Percentiles rank a stretch among this genome's conserved stretches.
Evolutionary conservation across 768 basidiomycete species (phyloP).

Genomic region (Coprinopsis marcescibilis): DNA sequence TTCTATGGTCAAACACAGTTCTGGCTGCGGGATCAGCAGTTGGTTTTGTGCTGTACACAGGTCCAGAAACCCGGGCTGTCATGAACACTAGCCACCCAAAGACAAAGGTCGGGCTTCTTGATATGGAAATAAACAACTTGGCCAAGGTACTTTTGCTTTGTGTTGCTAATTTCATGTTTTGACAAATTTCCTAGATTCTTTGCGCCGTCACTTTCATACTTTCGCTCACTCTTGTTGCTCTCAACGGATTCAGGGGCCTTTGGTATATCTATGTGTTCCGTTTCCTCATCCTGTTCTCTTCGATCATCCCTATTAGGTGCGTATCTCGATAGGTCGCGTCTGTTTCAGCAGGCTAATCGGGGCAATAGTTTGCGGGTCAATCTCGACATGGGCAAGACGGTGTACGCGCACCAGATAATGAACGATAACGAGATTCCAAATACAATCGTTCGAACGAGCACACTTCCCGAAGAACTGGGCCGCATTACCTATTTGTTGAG

Average conservation of each 20-base stretch:
- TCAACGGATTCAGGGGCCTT: conserved; percentile 92
- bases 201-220: conserved; percentile 91
- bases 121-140: conserved; percentile 90
- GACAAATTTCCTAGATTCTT: conserved; percentile 57
- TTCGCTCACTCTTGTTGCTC: conserved; percentile 85
- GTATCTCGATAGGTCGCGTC: conserved; percentile 18
- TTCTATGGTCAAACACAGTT: conserved; percentile 97
- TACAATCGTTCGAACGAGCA: conserved; percentile 96
- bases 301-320: conserved; percentile 97
- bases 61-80: conserved; percentile 90
- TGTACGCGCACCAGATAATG: conserved; percentile 95
- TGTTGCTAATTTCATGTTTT: background rate
- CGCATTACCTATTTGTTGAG: conserved; percentile 93
- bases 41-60: conserved; percentile 92
- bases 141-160: conserved; percentile 80
- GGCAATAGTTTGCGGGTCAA: conserved; percentile 86
- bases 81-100: conserved; percentile 98
- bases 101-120: conserved; percentile 88
- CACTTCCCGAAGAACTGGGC: conserved; percentile 93
- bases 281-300: conserved; percentile 96
- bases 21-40: conserved; percentile 91
- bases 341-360: background rate
- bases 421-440: conserved; percentile 87
- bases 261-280: conserved; percentile 98
- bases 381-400: conserved; percentile 98